Evolutionary conservation across 176 grass and related monocot genomes (phyloP).

Genomic region (Carex parvula): DNA sequence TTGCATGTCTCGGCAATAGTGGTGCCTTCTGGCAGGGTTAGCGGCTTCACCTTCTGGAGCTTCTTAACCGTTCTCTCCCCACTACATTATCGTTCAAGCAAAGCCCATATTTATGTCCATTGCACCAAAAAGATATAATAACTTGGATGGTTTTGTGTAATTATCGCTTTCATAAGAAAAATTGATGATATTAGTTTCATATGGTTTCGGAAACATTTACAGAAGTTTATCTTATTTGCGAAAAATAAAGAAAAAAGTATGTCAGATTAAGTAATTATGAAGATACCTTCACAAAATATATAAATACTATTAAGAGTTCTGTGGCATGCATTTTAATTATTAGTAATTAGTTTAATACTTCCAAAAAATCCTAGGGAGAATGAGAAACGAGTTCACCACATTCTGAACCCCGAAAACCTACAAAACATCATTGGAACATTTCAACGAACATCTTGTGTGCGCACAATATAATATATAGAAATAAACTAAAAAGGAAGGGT

Average conservation of each 20-base stretch:
- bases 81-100: constrained; percentile 17
- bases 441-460: neutral
- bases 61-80: constrained; percentile 78
- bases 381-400: neutral
- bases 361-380: neutral
- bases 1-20: constrained; percentile 55
- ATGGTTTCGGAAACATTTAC: neutral
- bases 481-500: neutral
- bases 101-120: neutral
- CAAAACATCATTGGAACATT: neutral
- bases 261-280: neutral
- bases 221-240: neutral
- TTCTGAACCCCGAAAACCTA: neutral
- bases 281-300: neutral
- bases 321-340: neutral
- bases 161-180: neutral
- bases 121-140: neutral
- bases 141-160: neutral
- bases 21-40: constrained; percentile 67
- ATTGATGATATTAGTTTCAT: neutral
- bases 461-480: neutral
- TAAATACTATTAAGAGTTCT: neutral
- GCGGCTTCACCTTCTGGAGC: constrained; percentile 50
- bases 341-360: neutral
- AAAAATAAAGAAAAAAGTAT: neutral